These are phyloP conservation scores for Diplocarpon mali DNA, from an alignment of 2,329 filamentous ascomycete genomes.

Conservation along the genomic window DNA sequence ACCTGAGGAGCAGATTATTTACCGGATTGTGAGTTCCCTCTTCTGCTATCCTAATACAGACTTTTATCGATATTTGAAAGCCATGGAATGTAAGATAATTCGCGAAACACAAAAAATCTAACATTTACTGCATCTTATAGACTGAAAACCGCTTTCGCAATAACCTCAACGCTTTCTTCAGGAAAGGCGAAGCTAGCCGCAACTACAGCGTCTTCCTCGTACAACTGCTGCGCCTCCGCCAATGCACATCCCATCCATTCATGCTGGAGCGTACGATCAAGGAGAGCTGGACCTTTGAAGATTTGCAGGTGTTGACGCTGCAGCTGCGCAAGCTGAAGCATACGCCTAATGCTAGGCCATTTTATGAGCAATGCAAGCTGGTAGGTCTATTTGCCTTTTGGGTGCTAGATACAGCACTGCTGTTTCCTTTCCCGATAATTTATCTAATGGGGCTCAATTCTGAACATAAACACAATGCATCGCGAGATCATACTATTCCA, in stretches of 20 bases:
- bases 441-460: too few relatives aligned
- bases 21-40: constrained; percentile 39
- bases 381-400: constrained; percentile 3
- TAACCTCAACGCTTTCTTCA: constrained; percentile 21
- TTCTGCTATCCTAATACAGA: neutral
- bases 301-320: constrained; percentile 13
- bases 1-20: constrained; percentile 39
- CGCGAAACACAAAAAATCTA: neutral
- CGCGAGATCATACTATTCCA: neutral
- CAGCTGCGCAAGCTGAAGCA: constrained; percentile 8
- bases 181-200: constrained; percentile 9
- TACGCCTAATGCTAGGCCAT: constrained; percentile 4
- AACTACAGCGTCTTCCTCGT: constrained; percentile 23
- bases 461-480: too few relatives aligned
- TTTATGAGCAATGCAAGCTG: constrained; percentile 24
- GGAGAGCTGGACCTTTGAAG: constrained; percentile 23
- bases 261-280: constrained; percentile 26
- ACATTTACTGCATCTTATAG: constrained; percentile 24
- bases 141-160: constrained; percentile 24
- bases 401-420: neutral
- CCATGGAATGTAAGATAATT: neutral
- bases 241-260: constrained; percentile 26
- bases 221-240: constrained; percentile 25
- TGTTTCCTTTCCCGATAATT: too few relatives aligned
- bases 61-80: neutral